A percentile compares a stretch with the other conserved stretches of the same genome.
These are phyloP conservation scores for Globisporangium spiculum DNA, from an alignment of 352 stramenopile species.

Conservation along the genomic window DNA sequence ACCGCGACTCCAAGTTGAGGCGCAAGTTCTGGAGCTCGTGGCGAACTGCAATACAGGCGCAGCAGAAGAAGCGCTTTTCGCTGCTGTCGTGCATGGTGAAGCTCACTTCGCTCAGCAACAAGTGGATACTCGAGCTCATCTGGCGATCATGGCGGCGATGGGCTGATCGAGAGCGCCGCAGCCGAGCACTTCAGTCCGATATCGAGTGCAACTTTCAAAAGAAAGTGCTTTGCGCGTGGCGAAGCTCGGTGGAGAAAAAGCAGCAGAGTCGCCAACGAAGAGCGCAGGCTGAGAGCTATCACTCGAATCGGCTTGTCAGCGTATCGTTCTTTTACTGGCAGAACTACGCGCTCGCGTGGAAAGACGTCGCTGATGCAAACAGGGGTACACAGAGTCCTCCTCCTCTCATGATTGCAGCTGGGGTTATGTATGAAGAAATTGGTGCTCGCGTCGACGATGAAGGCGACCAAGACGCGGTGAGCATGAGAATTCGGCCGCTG, in stretches of 20 bases:
- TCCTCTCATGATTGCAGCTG: not conserved
- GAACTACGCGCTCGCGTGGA: conserved; percentile 72
- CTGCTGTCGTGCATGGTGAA: conserved; percentile 57
- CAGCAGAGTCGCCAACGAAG: conserved; percentile 15
- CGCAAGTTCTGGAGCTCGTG: conserved; percentile 18
- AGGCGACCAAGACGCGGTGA: conserved; percentile 13
- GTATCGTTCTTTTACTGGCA: conserved; percentile 70
- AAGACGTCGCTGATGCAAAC: conserved; percentile 31
- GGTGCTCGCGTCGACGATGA: conserved; percentile 7
- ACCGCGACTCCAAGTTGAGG: conserved; percentile 6
- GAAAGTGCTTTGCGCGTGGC: conserved; percentile 18
- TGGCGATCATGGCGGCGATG: conserved; percentile 22
- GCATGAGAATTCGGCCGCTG: conserved; percentile 23
- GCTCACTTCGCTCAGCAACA: conserved; percentile 24
- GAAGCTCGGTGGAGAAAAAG: not conserved
- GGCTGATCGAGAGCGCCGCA: conserved; percentile 12
- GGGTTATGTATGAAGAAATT: not conserved
- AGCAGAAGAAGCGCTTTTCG: conserved; percentile 38
- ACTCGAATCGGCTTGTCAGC: conserved; percentile 28
- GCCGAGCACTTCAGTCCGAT: conserved; percentile 7
- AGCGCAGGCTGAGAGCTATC: conserved; percentile 25
- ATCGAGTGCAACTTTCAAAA: conserved; percentile 8
- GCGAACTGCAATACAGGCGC: conserved; percentile 18
- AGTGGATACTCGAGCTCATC: conserved; percentile 21
- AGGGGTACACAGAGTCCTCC: not conserved